These are phyloP conservation scores for Mucor ambiguus DNA, from an alignment of 371 early-diverging fungal species.

Conservation along the genomic window DNA sequence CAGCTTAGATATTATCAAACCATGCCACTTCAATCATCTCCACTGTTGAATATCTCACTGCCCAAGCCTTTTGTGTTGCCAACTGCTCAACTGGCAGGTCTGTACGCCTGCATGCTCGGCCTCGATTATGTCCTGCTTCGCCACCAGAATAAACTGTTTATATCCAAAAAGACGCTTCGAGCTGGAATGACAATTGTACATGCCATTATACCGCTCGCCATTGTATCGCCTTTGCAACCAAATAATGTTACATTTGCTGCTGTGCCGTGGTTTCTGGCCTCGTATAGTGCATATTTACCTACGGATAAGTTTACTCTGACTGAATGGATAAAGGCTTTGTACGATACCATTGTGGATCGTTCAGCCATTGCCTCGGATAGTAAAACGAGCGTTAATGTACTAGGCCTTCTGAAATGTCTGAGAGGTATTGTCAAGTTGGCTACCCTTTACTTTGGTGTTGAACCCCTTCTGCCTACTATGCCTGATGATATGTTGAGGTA, in stretches of 20 bases:
- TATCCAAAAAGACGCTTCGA: slow-evolving; percentile 6
- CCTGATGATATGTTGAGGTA: slow-evolving; percentile 16
- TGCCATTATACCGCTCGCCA: slow-evolving; percentile 14
- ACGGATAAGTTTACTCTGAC: slow-evolving; percentile 10
- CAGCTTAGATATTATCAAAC: background rate
- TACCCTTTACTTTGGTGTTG: slow-evolving; percentile 14
- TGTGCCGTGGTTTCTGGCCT: slow-evolving; percentile 36
- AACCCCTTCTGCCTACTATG: slow-evolving; percentile 24
- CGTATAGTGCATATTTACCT: slow-evolving; percentile 33
- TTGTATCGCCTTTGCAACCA: slow-evolving; percentile 19
- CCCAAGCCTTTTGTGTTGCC: slow-evolving; percentile 21
- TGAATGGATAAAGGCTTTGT: slow-evolving; percentile 24
- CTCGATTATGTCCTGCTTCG: slow-evolving; percentile 18
- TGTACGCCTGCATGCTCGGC: slow-evolving; percentile 27
- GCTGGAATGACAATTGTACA: slow-evolving; percentile 13
- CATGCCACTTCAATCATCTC: slow-evolving; percentile 13
- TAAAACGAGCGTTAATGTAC: background rate
- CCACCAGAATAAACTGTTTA: slow-evolving; percentile 5
- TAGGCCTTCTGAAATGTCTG: slow-evolving; percentile 18
- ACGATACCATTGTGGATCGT: slow-evolving; percentile 22
- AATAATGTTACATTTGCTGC: slow-evolving; percentile 37
- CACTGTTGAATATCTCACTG: slow-evolving; percentile 10
- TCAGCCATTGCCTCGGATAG: background rate
- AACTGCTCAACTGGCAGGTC: slow-evolving; percentile 13
- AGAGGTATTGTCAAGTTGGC: slow-evolving; percentile 27